Percentiles rank a stretch among this genome's conserved stretches.
phyloP scores from a whole-genome alignment of 345 rosid genomes.

The Viola odorata region DNA sequence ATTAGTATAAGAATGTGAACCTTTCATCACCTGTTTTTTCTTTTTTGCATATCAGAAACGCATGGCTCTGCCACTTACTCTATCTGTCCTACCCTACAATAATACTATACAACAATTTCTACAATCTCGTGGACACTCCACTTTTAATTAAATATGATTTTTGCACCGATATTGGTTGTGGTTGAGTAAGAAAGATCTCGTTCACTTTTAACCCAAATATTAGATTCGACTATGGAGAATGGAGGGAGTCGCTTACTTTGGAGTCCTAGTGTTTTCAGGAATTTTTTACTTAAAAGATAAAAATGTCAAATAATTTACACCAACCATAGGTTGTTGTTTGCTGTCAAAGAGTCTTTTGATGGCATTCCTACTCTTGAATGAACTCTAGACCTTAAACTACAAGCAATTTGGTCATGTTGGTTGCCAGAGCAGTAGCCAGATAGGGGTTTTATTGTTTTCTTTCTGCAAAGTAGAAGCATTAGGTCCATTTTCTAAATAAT shows the following conservation, averaged over 20 bases:
- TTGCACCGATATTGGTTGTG: too few relatives aligned
- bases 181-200: too few relatives aligned
- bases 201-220: too few relatives aligned
- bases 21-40: not conserved
- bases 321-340: too few relatives aligned
- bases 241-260: too few relatives aligned
- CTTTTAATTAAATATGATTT: conserved; percentile 8
- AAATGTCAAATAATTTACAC: too few relatives aligned
- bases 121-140: conserved; percentile 17
- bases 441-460: not conserved
- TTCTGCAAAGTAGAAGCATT: conserved; percentile 1
- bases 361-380: not conserved
- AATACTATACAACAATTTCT: not conserved
- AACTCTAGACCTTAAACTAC: not conserved
- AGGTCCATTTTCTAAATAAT: not conserved
- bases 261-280: too few relatives aligned
- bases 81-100: not conserved
- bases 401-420: not conserved
- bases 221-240: too few relatives aligned
- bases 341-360: not conserved
- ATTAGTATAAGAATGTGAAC: not conserved
- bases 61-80: conserved; percentile 2
- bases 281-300: too few relatives aligned
- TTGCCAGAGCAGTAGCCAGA: not conserved
- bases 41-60: not conserved